Conservation (phyloP, 1,284 basidiomycete species). For the Veloboletus limbatus region DNA sequence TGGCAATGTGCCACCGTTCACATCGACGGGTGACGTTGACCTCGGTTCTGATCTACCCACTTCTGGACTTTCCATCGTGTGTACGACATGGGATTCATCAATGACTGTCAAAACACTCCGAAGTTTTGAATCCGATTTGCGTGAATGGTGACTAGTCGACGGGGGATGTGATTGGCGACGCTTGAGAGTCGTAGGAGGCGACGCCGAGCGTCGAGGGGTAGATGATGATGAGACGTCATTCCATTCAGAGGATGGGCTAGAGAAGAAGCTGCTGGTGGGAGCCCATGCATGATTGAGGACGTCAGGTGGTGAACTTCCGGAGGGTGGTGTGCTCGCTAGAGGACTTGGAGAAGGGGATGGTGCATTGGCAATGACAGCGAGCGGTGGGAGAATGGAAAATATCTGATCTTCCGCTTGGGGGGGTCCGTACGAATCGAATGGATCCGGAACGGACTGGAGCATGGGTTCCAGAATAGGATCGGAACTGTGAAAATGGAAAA, state of each 20-base stretch:
- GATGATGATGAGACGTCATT: slow-evolving; percentile 44
- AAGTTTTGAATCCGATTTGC: slow-evolving; percentile 66
- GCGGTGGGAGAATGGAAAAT: slow-evolving; percentile 85
- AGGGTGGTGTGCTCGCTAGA: slow-evolving; percentile 42
- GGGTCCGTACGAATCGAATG: slow-evolving; percentile 90
- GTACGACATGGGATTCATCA: slow-evolving; percentile 46
- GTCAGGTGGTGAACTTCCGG: slow-evolving; percentile 37
- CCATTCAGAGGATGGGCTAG: slow-evolving; percentile 51
- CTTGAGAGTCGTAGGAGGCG: slow-evolving; percentile 44
- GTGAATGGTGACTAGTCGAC: slow-evolving; percentile 37
- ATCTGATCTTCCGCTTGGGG: slow-evolving; percentile 87
- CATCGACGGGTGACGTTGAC: slow-evolving; percentile 17
- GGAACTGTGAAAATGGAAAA: slow-evolving; percentile 47
- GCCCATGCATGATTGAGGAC: slow-evolving; percentile 37
- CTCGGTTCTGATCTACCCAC: slow-evolving; percentile 14
- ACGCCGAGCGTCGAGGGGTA: slow-evolving; percentile 35
- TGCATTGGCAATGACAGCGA: slow-evolving; percentile 65
- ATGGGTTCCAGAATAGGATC: slow-evolving; percentile 91
- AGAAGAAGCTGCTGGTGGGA: slow-evolving; percentile 41
- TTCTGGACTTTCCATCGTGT: slow-evolving; percentile 17
- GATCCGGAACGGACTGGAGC: slow-evolving; percentile 86
- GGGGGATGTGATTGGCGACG: slow-evolving; percentile 53
- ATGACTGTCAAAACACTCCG: slow-evolving; percentile 63
- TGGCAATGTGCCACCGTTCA: slow-evolving; percentile 22
- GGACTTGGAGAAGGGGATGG: slow-evolving; percentile 53